phyloP scores from a whole-genome alignment of 1,284 basidiomycete genomes.

The Sanghuangporus sanghuang region DNA sequence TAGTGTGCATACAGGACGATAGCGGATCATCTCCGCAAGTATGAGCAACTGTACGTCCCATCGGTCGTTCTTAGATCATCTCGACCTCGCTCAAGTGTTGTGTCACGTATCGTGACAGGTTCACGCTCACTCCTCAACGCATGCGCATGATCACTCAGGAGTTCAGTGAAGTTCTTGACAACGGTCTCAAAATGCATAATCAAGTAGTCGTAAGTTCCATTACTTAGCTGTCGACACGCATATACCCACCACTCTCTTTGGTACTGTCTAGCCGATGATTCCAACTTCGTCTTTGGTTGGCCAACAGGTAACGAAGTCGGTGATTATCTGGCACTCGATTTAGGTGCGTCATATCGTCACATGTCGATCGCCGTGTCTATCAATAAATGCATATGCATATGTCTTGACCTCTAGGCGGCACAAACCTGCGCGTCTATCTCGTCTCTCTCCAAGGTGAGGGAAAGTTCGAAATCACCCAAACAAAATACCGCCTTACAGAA shows the following conservation, averaged over 20 bases:
- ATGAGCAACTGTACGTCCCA: constrained; percentile 68
- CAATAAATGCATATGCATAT: not conserved
- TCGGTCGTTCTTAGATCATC: constrained; percentile 6
- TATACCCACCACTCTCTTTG: not conserved
- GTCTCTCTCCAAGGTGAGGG: constrained; percentile 89
- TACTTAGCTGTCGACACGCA: too few relatives aligned
- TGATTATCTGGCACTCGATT: too few relatives aligned
- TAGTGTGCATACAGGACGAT: constrained; percentile 55
- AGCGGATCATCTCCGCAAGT: constrained; percentile 85
- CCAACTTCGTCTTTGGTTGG: constrained; percentile 98
- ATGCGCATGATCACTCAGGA: constrained; percentile 98
- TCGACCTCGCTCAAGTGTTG: not conserved
- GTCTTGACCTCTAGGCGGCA: constrained; percentile 56
- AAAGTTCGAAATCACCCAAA: constrained; percentile 97
- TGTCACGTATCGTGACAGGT: not conserved
- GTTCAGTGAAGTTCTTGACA: constrained; percentile 89
- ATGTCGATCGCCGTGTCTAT: not conserved
- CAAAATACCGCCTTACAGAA: constrained; percentile 95
- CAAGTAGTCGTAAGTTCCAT: constrained; percentile 80
- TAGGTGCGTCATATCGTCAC: constrained; percentile 43
- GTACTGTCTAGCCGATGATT: constrained; percentile 74
- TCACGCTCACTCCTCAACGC: constrained; percentile 82
- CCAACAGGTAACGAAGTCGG: constrained; percentile 86
- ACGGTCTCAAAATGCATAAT: constrained; percentile 76
- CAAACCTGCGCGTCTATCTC: constrained; percentile 96